Evolutionary conservation across 805 yeast species (phyloP).

Genomic region (Saturnispora galanensis): DNA sequence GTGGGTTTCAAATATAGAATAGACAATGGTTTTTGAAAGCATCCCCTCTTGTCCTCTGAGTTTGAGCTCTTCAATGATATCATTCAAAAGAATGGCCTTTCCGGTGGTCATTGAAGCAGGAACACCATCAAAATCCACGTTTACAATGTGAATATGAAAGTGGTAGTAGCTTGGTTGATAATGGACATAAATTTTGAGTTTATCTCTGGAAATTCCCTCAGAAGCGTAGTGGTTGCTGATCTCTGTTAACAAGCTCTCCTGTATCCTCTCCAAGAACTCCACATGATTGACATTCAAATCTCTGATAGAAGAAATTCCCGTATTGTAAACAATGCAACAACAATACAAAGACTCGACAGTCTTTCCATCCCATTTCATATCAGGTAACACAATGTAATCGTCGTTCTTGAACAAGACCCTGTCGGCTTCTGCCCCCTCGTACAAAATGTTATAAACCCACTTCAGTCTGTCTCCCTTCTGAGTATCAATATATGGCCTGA

Average conservation of each 20-base stretch:
- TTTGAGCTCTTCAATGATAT: conserved; percentile 62
- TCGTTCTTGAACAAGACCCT: conserved; percentile 62
- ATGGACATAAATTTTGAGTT: conserved; percentile 73
- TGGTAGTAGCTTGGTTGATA: conserved; percentile 96
- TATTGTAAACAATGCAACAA: conserved; percentile 62
- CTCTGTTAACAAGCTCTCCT: conserved; percentile 34
- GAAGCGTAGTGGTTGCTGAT: conserved; percentile 35
- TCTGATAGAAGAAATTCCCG: conserved; percentile 62
- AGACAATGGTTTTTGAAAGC: conserved; percentile 46
- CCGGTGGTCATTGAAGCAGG: conserved; percentile 66
- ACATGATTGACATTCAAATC: conserved; percentile 57
- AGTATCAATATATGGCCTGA: conserved; percentile 65
- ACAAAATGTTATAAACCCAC: conserved; percentile 85
- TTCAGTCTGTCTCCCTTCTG: conserved; percentile 70
- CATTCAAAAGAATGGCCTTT: conserved; percentile 73
- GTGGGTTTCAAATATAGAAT: conserved; percentile 67
- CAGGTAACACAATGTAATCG: conserved; percentile 73
- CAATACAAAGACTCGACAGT: conserved; percentile 64
- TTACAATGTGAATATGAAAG: conserved; percentile 85
- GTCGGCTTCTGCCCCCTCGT: conserved; percentile 77
- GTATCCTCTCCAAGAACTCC: conserved; percentile 43
- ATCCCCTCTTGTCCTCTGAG: conserved; percentile 49
- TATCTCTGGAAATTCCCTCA: conserved; percentile 37
- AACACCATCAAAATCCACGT: conserved; percentile 56
- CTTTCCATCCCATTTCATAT: conserved; percentile 91